Base-by-base conservation (phyloP, 139 green algal species). In the Asterochloris sp. region DNA sequence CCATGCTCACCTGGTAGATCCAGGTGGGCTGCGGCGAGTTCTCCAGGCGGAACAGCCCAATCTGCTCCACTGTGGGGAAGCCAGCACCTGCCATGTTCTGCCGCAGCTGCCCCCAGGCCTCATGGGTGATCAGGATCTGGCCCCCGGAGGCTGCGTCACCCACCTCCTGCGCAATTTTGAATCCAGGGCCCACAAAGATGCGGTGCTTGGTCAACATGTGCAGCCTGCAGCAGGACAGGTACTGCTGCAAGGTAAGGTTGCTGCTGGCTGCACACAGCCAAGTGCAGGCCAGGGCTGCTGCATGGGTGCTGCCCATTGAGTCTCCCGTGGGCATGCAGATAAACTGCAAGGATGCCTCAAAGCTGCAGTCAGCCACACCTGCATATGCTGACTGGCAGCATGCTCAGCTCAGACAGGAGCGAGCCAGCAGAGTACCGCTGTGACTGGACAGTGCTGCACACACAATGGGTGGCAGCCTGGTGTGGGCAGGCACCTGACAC, bases 51-150 rank as follows among this genome's bases (percentile, higher is more conserved):
- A 87, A 96, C 69, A 91, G 83, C 19, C 94, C 94, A 79, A 94
- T 73, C 81, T 94, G 90, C 73, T 92, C 87, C 60, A 97, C 86
- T n/a, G 92, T 88, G 0, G 94, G 94, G 84, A 95, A 97, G 62
- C 86, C 87, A 23, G 90, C 92, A 0, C 74, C 60, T 0, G 80
- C 61, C 92, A 97, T 96, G 82, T 88, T 81, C n/a, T 83, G 76
- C 8, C 80, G 67, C 82, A 96, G 85, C n/a, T 84, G 78, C 11
- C 85, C 24, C 90, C 91, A 95, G 21, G 89, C 91, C 13, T 94
- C 93, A 80, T 95, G 88, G 19, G 78, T 85, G 0, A 96, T 54
- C 76, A 95, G 80, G 24, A 96, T 86, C 87, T 96, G 92, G 19
- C 92, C 93, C 15, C 93, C 93, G 27, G 86, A 71, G 2, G 91